Base-by-base conservation (phyloP, 129 eudicot species). In the Escallonia rubra region DNA sequence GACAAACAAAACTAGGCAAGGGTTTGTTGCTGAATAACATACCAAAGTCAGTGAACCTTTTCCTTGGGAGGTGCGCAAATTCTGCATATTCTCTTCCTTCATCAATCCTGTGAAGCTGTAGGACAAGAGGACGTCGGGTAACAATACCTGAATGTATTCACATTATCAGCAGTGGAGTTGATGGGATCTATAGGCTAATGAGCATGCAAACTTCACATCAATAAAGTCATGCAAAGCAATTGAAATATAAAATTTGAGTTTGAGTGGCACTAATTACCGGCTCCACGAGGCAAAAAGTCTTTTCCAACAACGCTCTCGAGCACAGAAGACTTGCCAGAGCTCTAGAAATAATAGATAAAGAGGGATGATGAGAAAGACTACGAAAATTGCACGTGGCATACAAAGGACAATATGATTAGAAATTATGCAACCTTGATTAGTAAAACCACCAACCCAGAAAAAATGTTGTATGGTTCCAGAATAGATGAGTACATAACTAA, bases 51-150 rank as follows among this genome's bases (percentile, higher is more conserved):
- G 91, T 85, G 73, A 82, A 89, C 65, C 41, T 76, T 53, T 85
- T 94, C 72, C 88, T 85, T 44, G 94, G 97, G 43, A 71, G 80
- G 78, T 94, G 99, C 56, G 91, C 91, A 63, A 94, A 94, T 77
- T 94, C 96, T 10, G 93, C 97, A 86, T 86, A 87, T 80, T 94
- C 97, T 75, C 81, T 77, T 72, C 90, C 89, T 73, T 87, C 96
- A 39, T 90, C 90, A 48, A 79, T 58, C 79, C 74, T 87, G 74
- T 94, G 88, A 74, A 94, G 89, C 76, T 94, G 99, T 59, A 94
- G 78, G 57, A 94, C 99, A 82, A 94, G 97, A 72, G 99, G 99
- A 49, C 99, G 93, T n/a, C 99, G 77, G n/a, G 99, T 94, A 48
- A 94, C 94, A 81, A 94, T 94, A 53, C 99, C 99, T 94, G 82